Base-by-base conservation (phyloP, 1,284 basidiomycete genomes). In the Marasmius fiardii region DNA sequence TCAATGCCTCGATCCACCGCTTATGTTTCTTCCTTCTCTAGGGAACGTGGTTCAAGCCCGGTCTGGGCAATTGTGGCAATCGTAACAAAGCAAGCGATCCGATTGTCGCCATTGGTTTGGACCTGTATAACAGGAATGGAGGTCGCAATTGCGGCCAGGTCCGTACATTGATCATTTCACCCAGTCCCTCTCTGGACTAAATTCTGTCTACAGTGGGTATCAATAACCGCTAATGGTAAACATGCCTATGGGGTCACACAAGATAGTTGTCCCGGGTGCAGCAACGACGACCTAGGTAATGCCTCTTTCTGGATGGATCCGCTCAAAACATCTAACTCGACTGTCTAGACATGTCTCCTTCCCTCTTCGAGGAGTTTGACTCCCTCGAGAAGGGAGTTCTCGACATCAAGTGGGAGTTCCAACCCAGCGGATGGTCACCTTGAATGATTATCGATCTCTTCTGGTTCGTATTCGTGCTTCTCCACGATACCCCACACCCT, bases 31-130 rank as follows among this genome's bases (percentile, higher is more conserved):
- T 68, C 16, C 37, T 16, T n/a, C 39, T 7, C 14, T 43, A 71
- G 69, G 68, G 64, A 12, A 71, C 70, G 4, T 71, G 67, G 67
- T 71, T 65, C 47, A 39, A 50, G 7, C 39, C 39, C 4, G 60
- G 58, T 28, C 12, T 59, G 11, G 61, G 61, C 21, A 61, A 61
- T 50, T 63, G 60, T 35, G 60, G 60, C 21, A 33, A 50, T 20
- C 20, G 23, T 33, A 59, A 59, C 55, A 54, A 31, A 8, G 51
- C 41, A 37, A 47, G 41, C 43, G 60, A 63, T 43, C 51, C 51
- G n/a, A 58, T 61, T 31, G 53, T 60, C 18, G 57, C 57, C 2
- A 58, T 58, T 20, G 54, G 54, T 10, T 33, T 53, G 34, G 14
- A 21, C 37, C 57, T 52, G 7, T 58, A 58, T 34, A 54, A 58